A percentile compares a stretch with the other conserved stretches of the same genome.
phyloP scores from a whole-genome alignment of 1,139 yeast genomes.

The Suhomyces atakaporum region DNA sequence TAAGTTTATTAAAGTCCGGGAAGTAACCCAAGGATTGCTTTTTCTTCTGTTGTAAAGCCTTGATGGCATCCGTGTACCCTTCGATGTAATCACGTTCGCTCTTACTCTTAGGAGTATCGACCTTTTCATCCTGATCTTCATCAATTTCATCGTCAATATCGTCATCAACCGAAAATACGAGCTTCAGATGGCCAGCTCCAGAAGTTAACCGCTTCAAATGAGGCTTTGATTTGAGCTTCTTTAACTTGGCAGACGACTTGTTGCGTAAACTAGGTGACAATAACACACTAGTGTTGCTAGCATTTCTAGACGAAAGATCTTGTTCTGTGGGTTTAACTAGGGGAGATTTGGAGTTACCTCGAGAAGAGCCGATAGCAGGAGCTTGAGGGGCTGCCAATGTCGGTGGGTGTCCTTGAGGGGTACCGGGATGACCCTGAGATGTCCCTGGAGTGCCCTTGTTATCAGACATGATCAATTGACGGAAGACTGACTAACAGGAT shows the following conservation, averaged over 20 bases:
- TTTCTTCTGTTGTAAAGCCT: slow-evolving; percentile 37
- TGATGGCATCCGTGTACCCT: slow-evolving; percentile 71
- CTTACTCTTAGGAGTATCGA: slow-evolving; percentile 18
- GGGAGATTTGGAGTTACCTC: slow-evolving; percentile 11
- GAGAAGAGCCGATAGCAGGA: slow-evolving; percentile 3
- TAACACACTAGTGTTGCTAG: slow-evolving; percentile 13
- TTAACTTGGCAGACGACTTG: slow-evolving; percentile 15
- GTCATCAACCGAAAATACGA: slow-evolving; percentile 74
- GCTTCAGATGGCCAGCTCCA: slow-evolving; percentile 25
- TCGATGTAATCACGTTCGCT: slow-evolving; percentile 65
- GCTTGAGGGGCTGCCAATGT: not conserved
- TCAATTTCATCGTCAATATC: slow-evolving; percentile 46
- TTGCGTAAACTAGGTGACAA: slow-evolving; percentile 16
- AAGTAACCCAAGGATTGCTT: slow-evolving; percentile 12
- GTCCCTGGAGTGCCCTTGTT: not conserved
- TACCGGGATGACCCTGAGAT: not conserved
- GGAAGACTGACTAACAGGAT: not conserved
- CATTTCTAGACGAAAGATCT: slow-evolving; percentile 8
- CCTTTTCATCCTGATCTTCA: slow-evolving; percentile 49
- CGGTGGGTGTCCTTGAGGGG: not conserved
- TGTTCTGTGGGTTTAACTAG: slow-evolving; percentile 8
- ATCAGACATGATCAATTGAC: not conserved
- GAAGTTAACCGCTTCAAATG: slow-evolving; percentile 26
- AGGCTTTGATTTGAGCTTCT: slow-evolving; percentile 25
- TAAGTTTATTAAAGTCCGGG: slow-evolving; percentile 11